Conservation (phyloP, 1,284 basidiomycete genomes). For the Trichosporon sp. region DNA sequence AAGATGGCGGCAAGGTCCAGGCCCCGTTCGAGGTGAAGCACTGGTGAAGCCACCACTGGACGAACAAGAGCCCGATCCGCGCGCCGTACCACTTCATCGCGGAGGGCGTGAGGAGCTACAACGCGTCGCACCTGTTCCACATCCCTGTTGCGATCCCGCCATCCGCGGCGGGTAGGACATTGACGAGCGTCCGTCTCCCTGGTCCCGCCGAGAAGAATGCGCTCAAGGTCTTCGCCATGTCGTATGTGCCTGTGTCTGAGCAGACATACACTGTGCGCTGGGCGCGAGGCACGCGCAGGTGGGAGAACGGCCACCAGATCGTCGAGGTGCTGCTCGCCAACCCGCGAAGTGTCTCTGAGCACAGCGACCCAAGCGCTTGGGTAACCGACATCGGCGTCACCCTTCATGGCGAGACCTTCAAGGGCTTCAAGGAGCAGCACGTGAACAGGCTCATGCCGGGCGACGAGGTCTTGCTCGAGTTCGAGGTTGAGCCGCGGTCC, state of each 20-base stretch:
- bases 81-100: constrained; percentile 27
- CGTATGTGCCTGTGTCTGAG: constrained; percentile 16
- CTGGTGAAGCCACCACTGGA: constrained; percentile 34
- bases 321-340: constrained; percentile 29
- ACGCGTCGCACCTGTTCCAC: constrained; percentile 32
- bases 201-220: constrained; percentile 20
- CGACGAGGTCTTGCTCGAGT: constrained; percentile 30
- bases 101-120: constrained; percentile 19
- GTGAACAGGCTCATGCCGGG: constrained; percentile 33
- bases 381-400: not conserved
- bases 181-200: constrained; percentile 22
- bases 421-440: constrained; percentile 8
- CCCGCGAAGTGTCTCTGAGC: constrained; percentile 14
- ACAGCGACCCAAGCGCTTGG: constrained; percentile 25
- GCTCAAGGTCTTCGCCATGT: constrained; percentile 32
- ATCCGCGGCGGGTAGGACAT: not conserved
- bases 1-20: constrained; percentile 14
- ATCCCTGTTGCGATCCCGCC: constrained; percentile 23
- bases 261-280: not conserved
- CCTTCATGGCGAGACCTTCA: not conserved
- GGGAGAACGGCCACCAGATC: constrained; percentile 30
- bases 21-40: constrained; percentile 30
- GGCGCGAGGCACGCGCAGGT: constrained; percentile 28
- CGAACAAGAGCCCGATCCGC: constrained; percentile 30
- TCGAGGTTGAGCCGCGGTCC: constrained; percentile 23